Evolutionary conservation across 306 rosid species (phyloP).

Genomic region (Benincasa hispida): DNA sequence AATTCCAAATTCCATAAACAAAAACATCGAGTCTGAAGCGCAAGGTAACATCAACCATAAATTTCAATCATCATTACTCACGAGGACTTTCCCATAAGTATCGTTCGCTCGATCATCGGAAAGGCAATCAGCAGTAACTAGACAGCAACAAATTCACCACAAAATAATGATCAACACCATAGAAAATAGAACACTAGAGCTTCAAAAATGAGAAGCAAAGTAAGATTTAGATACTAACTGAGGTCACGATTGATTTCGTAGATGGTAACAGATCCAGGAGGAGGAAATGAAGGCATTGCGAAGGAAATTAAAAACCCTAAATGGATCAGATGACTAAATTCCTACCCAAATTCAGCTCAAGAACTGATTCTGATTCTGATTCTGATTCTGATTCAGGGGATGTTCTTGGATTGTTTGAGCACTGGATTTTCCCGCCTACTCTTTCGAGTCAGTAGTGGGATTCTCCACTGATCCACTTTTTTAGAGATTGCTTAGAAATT

Average conservation of each 20-base stretch:
- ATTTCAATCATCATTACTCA: slow-evolving; percentile 7
- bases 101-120: slow-evolving; percentile 69
- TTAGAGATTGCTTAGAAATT: background rate
- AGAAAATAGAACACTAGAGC: slow-evolving; percentile 3
- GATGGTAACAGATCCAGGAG: slow-evolving; percentile 63
- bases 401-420: background rate
- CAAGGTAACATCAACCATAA: background rate
- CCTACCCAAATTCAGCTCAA: background rate
- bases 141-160: background rate
- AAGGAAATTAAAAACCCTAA: background rate
- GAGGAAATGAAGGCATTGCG: slow-evolving; percentile 72
- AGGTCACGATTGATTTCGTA: slow-evolving; percentile 93
- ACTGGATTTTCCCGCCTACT: background rate
- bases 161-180: background rate
- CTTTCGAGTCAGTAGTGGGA: background rate
- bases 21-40: background rate
- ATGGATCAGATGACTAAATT: background rate
- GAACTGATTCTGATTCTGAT: background rate
- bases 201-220: background rate
- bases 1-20: background rate
- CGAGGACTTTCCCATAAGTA: slow-evolving; percentile 73
- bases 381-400: background rate
- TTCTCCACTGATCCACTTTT: background rate
- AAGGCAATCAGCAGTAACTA: slow-evolving; percentile 61
- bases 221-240: slow-evolving; percentile 17